Conservation (phyloP, 2,329 filamentous ascomycete species). For the Chrysosporium keratinophilum region DNA sequence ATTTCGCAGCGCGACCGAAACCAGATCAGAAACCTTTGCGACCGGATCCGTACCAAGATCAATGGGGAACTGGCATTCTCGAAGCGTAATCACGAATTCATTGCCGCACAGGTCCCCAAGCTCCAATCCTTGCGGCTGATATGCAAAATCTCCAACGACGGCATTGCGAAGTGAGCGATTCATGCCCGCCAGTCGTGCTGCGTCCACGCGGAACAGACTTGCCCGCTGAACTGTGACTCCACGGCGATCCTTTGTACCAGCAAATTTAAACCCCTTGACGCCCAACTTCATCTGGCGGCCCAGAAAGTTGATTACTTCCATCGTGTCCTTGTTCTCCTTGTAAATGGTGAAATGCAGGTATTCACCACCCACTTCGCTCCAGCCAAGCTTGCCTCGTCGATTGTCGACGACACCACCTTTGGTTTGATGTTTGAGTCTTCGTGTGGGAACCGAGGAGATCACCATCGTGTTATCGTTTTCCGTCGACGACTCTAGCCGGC, state of each 20-base stretch:
- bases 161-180: constrained; percentile 52
- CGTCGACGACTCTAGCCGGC: constrained; percentile 65
- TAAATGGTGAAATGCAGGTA: constrained; percentile 86
- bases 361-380: constrained; percentile 61
- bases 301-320: constrained; percentile 75
- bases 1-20: constrained; percentile 50
- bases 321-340: constrained; percentile 95
- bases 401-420: constrained; percentile 22
- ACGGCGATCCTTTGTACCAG: constrained; percentile 83
- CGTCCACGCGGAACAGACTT: constrained; percentile 52
- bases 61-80: constrained; percentile 61
- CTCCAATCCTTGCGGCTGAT: constrained; percentile 59
- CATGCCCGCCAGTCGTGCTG: constrained; percentile 54
- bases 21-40: constrained; percentile 38
- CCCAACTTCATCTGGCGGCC: constrained; percentile 60
- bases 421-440: constrained; percentile 9
- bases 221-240: constrained; percentile 78
- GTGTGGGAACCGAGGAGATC: constrained; percentile 39
- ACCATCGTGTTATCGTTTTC: constrained; percentile 57
- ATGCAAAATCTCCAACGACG: constrained; percentile 67
- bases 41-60: constrained; percentile 31
- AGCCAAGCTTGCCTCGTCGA: constrained; percentile 41
- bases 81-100: constrained; percentile 83
- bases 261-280: constrained; percentile 63
- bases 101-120: constrained; percentile 81